Evolutionary conservation across 225 moss, liverwort and hornwort species (phyloP).

Genomic region (Physcomitrium patens): DNA sequence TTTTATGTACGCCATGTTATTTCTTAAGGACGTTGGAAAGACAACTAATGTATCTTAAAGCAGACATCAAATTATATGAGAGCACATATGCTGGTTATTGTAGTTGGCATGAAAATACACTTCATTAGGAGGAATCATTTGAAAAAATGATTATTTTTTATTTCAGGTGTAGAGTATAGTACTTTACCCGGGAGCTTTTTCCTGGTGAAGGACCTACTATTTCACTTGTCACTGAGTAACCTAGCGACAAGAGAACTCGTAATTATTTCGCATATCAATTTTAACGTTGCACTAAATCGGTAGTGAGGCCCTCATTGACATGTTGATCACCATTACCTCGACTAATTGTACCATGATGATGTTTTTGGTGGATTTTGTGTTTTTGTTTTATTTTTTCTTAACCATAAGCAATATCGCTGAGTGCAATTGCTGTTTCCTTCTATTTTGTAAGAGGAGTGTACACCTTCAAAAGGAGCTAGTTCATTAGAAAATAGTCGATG

Average conservation of each 20-base stretch:
- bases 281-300: background rate
- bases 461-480: background rate
- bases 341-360: background rate
- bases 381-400: background rate
- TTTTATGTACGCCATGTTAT: too few relatives aligned
- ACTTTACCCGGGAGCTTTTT: background rate
- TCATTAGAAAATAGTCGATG: background rate
- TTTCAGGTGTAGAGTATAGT: slow-evolving; percentile 7
- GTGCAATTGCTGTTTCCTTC: background rate
- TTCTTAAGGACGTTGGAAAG: too few relatives aligned
- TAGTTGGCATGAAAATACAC: too few relatives aligned
- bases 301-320: slow-evolving; percentile 2
- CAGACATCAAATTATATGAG: too few relatives aligned
- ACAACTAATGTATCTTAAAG: too few relatives aligned
- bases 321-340: too few relatives aligned
- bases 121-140: too few relatives aligned
- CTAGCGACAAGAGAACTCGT: background rate
- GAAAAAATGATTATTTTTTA: background rate
- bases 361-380: background rate
- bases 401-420: too few relatives aligned
- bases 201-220: background rate
- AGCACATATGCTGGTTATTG: too few relatives aligned
- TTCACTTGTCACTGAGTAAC: slow-evolving; percentile 6
- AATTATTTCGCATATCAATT: background rate
- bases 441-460: background rate